Percentiles rank a stretch among this genome's conserved stretches.
Evolutionary conservation across 257 asterid species (phyloP).

Genomic region (Scutellaria minor): DNA sequence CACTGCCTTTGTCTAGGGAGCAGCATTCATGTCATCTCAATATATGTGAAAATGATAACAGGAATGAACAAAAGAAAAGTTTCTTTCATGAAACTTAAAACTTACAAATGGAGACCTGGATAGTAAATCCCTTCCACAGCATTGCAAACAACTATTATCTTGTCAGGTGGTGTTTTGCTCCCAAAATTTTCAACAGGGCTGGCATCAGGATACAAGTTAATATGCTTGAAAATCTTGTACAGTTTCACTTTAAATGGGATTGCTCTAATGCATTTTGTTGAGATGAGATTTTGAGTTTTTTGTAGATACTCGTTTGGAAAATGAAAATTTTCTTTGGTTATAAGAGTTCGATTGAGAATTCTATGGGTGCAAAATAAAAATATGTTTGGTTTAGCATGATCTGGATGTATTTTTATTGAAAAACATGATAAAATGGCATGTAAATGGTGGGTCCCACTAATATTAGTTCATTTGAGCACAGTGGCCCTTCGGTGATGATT

Average conservation of each 20-base stretch:
- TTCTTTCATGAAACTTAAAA: constrained; percentile 25
- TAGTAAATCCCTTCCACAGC: constrained; percentile 74
- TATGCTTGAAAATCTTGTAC: constrained; percentile 1
- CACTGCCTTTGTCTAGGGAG: constrained; percentile 15
- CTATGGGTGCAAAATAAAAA: neutral
- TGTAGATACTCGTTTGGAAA: neutral
- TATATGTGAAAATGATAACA: neutral
- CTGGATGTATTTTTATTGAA: neutral
- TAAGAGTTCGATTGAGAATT: neutral
- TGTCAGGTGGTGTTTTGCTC: constrained; percentile 57
- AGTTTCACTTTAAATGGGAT: neutral
- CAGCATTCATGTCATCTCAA: constrained; percentile 8
- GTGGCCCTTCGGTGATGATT: neutral
- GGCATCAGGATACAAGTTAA: constrained; percentile 35
- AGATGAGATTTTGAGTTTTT: neutral
- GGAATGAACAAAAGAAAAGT: neutral
- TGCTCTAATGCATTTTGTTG: neutral
- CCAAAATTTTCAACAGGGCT: constrained; percentile 57
- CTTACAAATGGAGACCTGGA: constrained; percentile 87
- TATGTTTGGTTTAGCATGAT: neutral
- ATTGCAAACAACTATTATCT: constrained; percentile 73
- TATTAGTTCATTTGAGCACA: neutral
- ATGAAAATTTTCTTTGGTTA: neutral
- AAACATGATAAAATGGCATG: neutral
- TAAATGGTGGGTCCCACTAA: neutral